These are phyloP conservation scores for Sphaerulina populicola DNA, from an alignment of 2,329 filamentous ascomycete species.

Conservation along the genomic window DNA sequence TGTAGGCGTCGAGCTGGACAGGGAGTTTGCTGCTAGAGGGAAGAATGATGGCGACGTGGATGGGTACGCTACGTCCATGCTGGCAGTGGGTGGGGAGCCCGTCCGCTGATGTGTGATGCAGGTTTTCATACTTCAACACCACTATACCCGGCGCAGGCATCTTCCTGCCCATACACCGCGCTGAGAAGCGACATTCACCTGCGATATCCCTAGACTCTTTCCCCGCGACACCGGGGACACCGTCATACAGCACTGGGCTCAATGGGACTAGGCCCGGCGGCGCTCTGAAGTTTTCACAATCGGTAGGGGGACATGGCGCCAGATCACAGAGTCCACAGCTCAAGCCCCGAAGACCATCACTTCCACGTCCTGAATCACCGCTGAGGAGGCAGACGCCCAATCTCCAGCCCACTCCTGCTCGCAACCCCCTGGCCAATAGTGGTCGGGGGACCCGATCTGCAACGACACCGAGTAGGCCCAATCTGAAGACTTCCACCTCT, in stretches of 20 bases:
- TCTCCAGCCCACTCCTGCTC: conserved; percentile 49
- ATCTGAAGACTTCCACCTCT: conserved; percentile 46
- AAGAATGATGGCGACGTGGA: conserved; percentile 97
- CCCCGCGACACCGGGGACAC: conserved; percentile 62
- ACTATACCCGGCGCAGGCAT: conserved; percentile 74
- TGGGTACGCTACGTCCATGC: conserved; percentile 49
- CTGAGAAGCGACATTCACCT: conserved; percentile 57
- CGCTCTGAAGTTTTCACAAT: conserved; percentile 76
- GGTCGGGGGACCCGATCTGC: conserved; percentile 44
- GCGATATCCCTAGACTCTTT: conserved; percentile 47
- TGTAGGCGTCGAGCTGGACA: conserved; percentile 79
- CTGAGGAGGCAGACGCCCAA: conserved; percentile 55
- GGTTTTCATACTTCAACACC: conserved; percentile 66
- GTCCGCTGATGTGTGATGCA: background rate
- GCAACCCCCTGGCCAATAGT: conserved; percentile 48
- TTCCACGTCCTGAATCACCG: conserved; percentile 84
- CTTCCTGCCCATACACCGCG: conserved; percentile 80
- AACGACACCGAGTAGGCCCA: conserved; percentile 25
- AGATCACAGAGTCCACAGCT: conserved; percentile 63
- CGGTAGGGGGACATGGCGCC: conserved; percentile 58
- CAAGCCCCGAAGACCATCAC: conserved; percentile 64
- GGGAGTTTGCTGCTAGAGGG: conserved; percentile 70
- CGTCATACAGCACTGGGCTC: conserved; percentile 49
- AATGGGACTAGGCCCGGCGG: conserved; percentile 31
- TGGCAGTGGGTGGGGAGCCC: background rate